Evolutionary conservation across 192 early-diverging fungal genomes (phyloP), one percentile per base, ranked within the genome.

Genomic region (Backusella sp.): DNA sequence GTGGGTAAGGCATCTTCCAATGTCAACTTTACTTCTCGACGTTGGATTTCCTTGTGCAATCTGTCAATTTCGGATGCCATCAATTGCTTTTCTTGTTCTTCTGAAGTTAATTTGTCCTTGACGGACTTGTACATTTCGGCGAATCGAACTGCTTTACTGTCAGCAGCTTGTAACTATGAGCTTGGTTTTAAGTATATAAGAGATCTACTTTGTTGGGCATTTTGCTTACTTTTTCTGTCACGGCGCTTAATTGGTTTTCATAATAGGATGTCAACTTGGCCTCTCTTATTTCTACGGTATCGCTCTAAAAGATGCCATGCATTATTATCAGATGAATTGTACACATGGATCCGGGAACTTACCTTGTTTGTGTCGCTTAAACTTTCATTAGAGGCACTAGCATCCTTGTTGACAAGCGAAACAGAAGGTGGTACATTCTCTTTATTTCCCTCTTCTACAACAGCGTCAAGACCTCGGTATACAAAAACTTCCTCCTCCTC

Each of bases 61-160:
- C 77, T 62, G 2, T 76, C 68, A 15, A 66, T 70, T 37, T 81
- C 80, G 17, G 56, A 52, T 14, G 53, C 6, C 26, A 77, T 23
- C 1, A 23, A 37, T n/a, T 76, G 67, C 28, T 76, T 78, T 3
- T 79, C 74, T 39, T 80, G 36, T 1, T 66, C 73, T 23, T 75
- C 78, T 36, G 78, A 73, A 46, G 71, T 15, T 17, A 86, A 19
- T 44, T 75, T 46, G 56, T 83, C 82, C 53, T 80, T 86, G 36
- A 82, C 39, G 34, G 79, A 65, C 30, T 75, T 74, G 41, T 82
- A 81, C 59, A 78, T 79, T 42, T 68, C 70, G 46, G 81, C 80
- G 30, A 77, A 76, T 66, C 82, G 71, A 23, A 76, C 78, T 32
- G 77, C 83, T 72, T 79, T 74, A 35, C 84, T 82, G 19, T 86